phyloP scores from a whole-genome alignment of 805 yeast genomes.

The Ogataea neopini region DNA sequence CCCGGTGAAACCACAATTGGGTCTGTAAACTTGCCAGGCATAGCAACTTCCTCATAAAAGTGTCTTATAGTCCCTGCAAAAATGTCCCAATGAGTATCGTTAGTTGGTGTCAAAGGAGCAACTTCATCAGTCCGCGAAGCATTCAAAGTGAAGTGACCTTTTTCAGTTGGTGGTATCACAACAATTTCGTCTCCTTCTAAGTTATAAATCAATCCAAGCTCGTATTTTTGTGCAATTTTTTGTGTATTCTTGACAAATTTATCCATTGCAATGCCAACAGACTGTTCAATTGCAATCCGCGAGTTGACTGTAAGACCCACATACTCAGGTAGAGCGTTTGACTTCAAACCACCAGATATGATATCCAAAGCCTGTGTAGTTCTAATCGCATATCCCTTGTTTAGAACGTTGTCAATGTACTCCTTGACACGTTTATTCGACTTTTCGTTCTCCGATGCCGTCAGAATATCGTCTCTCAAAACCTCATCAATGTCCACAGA shows the following conservation, averaged over 20 bases:
- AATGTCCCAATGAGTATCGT: slow-evolving; percentile 42
- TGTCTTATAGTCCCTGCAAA: slow-evolving; percentile 47
- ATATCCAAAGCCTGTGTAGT: slow-evolving; percentile 53
- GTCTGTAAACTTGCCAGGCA: slow-evolving; percentile 34
- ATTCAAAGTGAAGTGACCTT: slow-evolving; percentile 21
- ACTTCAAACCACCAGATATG: slow-evolving; percentile 48
- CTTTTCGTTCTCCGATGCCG: slow-evolving; percentile 36
- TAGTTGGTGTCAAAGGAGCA: slow-evolving; percentile 54
- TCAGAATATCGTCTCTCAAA: slow-evolving; percentile 40
- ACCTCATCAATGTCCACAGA: slow-evolving; percentile 36
- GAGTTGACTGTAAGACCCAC: slow-evolving; percentile 46
- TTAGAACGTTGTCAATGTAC: slow-evolving; percentile 32
- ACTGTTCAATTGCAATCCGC: slow-evolving; percentile 47
- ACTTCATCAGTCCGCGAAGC: slow-evolving; percentile 38
- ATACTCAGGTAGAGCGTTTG: slow-evolving; percentile 52
- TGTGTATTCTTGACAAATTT: slow-evolving; percentile 37
- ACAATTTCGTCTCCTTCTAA: slow-evolving; percentile 21
- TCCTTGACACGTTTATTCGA: slow-evolving; percentile 42
- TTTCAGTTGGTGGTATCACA: slow-evolving; percentile 31
- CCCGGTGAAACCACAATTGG: slow-evolving; percentile 53
- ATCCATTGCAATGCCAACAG: slow-evolving; percentile 35
- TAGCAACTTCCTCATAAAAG: slow-evolving; percentile 46
- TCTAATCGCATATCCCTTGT: slow-evolving; percentile 40
- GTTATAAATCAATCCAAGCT: slow-evolving; percentile 33
- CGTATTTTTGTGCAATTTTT: slow-evolving; percentile 38